Evolutionary conservation across 495 filamentous ascomycete genomes (phyloP), one percentile per base, ranked within the genome.

Genomic region (Cairneyella variabilis): DNA sequence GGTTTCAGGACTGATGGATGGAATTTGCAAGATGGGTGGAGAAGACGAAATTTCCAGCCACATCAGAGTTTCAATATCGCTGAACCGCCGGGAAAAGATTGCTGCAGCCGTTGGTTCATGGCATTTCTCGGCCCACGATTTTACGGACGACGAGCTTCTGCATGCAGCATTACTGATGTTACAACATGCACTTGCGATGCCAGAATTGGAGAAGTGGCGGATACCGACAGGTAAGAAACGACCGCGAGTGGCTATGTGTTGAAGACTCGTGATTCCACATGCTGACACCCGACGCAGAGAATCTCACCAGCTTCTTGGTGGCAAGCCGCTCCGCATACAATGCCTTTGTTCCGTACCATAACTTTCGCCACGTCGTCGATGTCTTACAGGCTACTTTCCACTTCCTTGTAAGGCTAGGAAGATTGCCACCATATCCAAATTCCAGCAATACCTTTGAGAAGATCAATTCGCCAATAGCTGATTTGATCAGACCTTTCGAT

Each of bases 361-460:
- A 98, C 66, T 98, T 97, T 68, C 89, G 93, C 43, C 93, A 98
- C 67, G 93, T 95, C 6, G 83, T 93, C 46, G 93, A 98, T 72
- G 93, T 98, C 34, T 76, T 97, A 60, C 93, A 98, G 69, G 95
- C 93, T 3, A 77, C 88, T 34, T 98, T 97, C 68, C 84, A 85
- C 70, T 95, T 96, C 63, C 76, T 98, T n/a, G 74, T 97, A 46
- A 79, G 81, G 39, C 84, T 97, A 39, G 87, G 88, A 36, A 80
- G 83, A 6, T 70, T 96, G 41, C 88, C 91, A 14, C 76, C 83
- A 3, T 90, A 88, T 67, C 76, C 61, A 51, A 51, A 52, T 25
- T 57, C 54, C 54, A 64, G 34, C 58, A 20, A 61, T 17, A 32
- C 67, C 36, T 56, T 0, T 4, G 36, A 43, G 17, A 26, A 14